A percentile compares a stretch with the other conserved stretches of the same genome.
phyloP scores from a whole-genome alignment of 1,139 yeast genomes.

The Kodamaea suecica region DNA sequence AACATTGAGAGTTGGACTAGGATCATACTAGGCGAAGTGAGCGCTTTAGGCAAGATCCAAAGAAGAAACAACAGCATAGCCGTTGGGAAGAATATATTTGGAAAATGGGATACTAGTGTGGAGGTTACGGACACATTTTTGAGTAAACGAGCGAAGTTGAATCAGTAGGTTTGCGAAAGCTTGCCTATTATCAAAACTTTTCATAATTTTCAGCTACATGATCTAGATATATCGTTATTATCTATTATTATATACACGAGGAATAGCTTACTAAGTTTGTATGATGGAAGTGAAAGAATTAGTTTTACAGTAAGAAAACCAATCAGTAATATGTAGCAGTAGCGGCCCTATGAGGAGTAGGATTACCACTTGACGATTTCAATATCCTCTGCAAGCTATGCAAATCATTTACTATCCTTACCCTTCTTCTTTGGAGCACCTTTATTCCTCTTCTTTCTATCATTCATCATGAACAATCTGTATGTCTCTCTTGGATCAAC shows the following conservation, averaged over 20 bases:
- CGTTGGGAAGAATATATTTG: neutral
- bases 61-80: neutral
- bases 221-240: neutral
- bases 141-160: constrained; percentile 1
- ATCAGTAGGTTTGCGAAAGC: neutral
- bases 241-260: constrained; percentile 1
- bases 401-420: constrained; percentile 5
- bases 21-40: neutral
- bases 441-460: constrained; percentile 82
- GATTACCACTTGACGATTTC: neutral
- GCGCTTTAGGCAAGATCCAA: neutral
- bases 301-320: no score
- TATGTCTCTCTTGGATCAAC: constrained; percentile 74
- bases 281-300: no score
- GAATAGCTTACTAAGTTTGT: no score
- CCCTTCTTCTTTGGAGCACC: constrained; percentile 84
- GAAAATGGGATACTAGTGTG: constrained; percentile 11
- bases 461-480: constrained; percentile 60
- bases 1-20: neutral
- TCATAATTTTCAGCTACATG: no score
- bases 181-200: neutral
- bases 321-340: no score
- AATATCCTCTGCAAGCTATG: neutral
- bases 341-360: no score
- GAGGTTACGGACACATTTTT: constrained; percentile 34